phyloP scores from a whole-genome alignment of 2,329 filamentous ascomycete species.

The Beauveria sp. region DNA sequence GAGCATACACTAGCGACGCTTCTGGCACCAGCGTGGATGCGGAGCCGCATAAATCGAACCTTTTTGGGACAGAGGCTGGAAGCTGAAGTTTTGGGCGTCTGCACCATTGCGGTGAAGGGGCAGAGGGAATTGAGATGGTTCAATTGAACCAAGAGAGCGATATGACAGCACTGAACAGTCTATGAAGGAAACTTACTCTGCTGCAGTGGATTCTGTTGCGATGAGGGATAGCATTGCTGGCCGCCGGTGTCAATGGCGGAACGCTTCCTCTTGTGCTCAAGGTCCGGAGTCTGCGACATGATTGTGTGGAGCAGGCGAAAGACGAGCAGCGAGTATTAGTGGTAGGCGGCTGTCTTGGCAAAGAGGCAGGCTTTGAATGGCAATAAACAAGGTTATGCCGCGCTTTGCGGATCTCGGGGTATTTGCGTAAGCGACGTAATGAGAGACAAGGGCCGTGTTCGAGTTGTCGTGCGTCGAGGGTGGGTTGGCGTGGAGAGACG shows the following conservation, averaged over 20 bases:
- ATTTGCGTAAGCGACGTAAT: not conserved
- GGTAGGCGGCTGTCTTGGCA: not conserved
- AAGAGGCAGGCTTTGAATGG: not conserved
- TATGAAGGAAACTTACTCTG: not conserved
- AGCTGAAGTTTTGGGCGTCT: not conserved
- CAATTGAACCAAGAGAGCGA: not conserved
- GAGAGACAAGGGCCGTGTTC: not conserved
- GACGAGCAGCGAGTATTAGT: not conserved
- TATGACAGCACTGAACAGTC: not conserved
- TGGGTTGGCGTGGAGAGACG: not conserved
- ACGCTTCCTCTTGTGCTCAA: constrained; percentile 13
- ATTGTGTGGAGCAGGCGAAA: not conserved
- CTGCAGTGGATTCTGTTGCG: not conserved
- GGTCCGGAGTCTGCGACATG: constrained; percentile 12
- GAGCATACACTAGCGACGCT: not conserved
- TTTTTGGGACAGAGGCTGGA: not conserved
- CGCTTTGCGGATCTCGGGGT: constrained; percentile 1
- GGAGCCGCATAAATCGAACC: not conserved
- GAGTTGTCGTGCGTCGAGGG: not conserved
- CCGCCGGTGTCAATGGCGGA: not conserved
- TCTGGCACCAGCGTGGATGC: not conserved
- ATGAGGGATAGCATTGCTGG: constrained; percentile 1
- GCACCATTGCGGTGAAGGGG: not conserved
- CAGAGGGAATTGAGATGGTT: not conserved
- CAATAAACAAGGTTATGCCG: not conserved